phyloP scores from a whole-genome alignment of 768 basidiomycete genomes.

The Tephrocybe sp. region DNA sequence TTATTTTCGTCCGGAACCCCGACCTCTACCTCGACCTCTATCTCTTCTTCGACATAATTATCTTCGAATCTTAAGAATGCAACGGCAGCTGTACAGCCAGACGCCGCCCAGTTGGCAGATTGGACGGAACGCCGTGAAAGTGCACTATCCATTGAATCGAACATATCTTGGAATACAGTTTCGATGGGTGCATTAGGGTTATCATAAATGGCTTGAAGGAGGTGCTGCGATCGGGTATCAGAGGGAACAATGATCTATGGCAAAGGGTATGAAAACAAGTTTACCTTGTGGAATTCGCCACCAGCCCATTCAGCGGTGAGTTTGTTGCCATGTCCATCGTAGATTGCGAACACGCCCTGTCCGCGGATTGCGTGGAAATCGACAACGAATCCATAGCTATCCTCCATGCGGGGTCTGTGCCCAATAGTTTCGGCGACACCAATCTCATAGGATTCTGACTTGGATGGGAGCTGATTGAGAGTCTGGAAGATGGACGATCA shows the following conservation, averaged over 20 bases:
- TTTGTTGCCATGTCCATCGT: slow-evolving; percentile 18
- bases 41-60: too few relatives aligned
- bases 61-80: slow-evolving; percentile 16
- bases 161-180: slow-evolving; percentile 11
- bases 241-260: neutral
- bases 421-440: slow-evolving; percentile 10
- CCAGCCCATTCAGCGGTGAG: slow-evolving; percentile 17
- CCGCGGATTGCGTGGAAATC: slow-evolving; percentile 15
- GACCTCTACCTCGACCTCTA: too few relatives aligned
- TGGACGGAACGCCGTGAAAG: slow-evolving; percentile 8
- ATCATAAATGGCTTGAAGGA: slow-evolving; percentile 10
- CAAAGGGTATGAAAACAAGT: neutral
- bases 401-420: slow-evolving; percentile 13
- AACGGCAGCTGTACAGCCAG: slow-evolving; percentile 15
- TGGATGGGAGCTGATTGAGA: slow-evolving; percentile 13
- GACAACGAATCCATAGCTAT: slow-evolving; percentile 15
- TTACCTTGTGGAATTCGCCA: slow-evolving; percentile 16
- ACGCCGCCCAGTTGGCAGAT: slow-evolving; percentile 16
- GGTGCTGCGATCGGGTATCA: slow-evolving; percentile 7
- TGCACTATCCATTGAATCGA: slow-evolving; percentile 13
- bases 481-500: slow-evolving; percentile 1
- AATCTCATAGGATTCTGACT: slow-evolving; percentile 9
- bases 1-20: too few relatives aligned
- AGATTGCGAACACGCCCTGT: slow-evolving; percentile 15
- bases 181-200: slow-evolving; percentile 10